Base-by-base conservation (phyloP, 495 filamentous ascomycete species). In the Evernia prunastri region DNA sequence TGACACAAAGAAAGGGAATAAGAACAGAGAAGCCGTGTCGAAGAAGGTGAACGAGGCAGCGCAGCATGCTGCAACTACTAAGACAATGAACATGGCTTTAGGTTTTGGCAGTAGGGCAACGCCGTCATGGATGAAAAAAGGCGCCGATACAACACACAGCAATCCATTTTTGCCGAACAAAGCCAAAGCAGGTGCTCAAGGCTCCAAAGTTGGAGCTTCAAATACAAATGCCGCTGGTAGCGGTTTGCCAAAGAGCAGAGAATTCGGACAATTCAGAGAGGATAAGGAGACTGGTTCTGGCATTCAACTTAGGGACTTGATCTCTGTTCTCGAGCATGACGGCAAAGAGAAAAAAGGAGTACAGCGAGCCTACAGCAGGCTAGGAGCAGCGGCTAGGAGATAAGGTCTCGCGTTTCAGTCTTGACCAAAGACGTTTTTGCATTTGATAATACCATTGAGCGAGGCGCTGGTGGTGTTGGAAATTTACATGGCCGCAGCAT, bases 1-100 rank as follows among this genome's bases (percentile, higher is more conserved):
- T 15, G 82, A 84, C 59, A 65, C 75, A 56, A 81, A 79, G 59
- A 87, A 86, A 67, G 81, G 82, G 65, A 82, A 83, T 60, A 79
- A 81, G 31, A 80, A 71, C 67, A 86, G 84, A 66, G 67, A 79
- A 57, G 71, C 76, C 27, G 80, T 83, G 51, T 72, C 77, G 18
- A 79, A 79, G 59, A 63, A 56, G 36, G 75, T 75, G 45, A 81
- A 70, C 58, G 82, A 83, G 64, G 78, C 76, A 5, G 75, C 78
- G 54, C 80, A 82, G 58, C 81, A 82, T 62, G 61, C 60, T 47
- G 64, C 64, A 18, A 69, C 71, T 3, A 74, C 67, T 36, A 63
- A 66, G 31, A 71, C 71, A 9, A 63, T 70, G 43, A 66, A 63
- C 25, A 69, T 73, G 69, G 66, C 67, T 23, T 31, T 74, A 6